These are phyloP conservation scores for Lachnellula hyalina DNA, from an alignment of 2,329 filamentous ascomycete genomes.

Conservation along the genomic window DNA sequence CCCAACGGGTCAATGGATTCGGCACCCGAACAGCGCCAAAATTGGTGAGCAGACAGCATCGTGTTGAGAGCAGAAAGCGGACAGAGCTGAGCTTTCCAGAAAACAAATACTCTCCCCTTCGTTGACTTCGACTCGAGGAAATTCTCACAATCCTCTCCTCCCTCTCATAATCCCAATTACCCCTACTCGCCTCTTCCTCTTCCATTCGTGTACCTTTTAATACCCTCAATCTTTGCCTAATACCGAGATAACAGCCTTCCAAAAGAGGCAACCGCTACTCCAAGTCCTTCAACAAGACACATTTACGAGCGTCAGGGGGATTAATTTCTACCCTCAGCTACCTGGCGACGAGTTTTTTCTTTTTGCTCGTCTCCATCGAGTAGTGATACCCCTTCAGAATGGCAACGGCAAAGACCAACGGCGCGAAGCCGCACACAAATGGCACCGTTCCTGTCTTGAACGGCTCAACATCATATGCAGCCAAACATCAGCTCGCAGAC, in stretches of 20 bases:
- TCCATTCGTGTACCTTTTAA: neutral
- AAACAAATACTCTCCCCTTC: neutral
- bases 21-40: no score
- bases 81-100: no score
- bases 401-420: slow-evolving; percentile 39
- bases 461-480: slow-evolving; percentile 63
- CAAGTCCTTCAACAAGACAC: slow-evolving; percentile 2
- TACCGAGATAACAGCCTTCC: neutral
- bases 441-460: slow-evolving; percentile 48
- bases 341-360: slow-evolving; percentile 21
- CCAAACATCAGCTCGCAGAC: slow-evolving; percentile 75
- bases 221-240: neutral
- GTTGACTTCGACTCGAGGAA: neutral
- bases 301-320: slow-evolving; percentile 1
- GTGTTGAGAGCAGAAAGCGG: neutral
- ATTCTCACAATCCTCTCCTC: neutral
- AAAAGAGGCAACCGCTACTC: neutral
- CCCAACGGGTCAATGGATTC: no score
- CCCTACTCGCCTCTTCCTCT: neutral
- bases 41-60: no score
- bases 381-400: slow-evolving; percentile 34
- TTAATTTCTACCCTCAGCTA: slow-evolving; percentile 3
- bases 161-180: neutral
- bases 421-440: slow-evolving; percentile 29
- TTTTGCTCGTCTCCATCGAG: slow-evolving; percentile 27